These are phyloP conservation scores for Gynandropsis gynandra DNA, from an alignment of 345 rosid genomes.

Conservation along the genomic window DNA sequence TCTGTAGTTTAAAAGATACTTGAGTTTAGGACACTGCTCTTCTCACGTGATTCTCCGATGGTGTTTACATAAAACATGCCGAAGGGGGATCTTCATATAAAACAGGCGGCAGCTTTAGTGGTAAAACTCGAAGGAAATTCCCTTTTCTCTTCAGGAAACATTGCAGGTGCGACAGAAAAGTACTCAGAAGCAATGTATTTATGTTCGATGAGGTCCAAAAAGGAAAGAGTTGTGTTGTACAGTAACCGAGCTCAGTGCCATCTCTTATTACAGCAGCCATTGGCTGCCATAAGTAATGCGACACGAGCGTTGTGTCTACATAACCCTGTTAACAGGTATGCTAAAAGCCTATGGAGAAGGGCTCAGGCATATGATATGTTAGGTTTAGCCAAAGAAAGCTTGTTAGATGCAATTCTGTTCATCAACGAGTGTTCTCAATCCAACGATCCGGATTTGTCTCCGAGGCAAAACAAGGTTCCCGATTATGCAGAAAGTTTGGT, in stretches of 20 bases:
- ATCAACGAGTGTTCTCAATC: conserved; percentile 97
- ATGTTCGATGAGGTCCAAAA: conserved; percentile 91
- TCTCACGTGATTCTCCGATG: no score
- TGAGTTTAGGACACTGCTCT: no score
- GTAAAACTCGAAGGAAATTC: conserved; percentile 99
- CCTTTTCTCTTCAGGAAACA: conserved; percentile 88
- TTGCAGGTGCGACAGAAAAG: conserved; percentile 76
- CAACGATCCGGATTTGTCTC: conserved; percentile 82
- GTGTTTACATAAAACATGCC: conserved; percentile 84
- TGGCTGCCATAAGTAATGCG: conserved; percentile 88
- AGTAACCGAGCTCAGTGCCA: conserved; percentile 96
- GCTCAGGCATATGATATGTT: conserved; percentile 98
- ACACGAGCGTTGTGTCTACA: conserved; percentile 86
- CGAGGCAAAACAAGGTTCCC: conserved; percentile 96
- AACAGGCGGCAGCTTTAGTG: conserved; percentile 89
- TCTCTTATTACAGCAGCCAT: conserved; percentile 87
- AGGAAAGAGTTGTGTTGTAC: conserved; percentile 90
- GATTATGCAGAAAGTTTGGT: conserved; percentile 95
- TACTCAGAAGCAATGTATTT: conserved; percentile 86
- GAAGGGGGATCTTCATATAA: conserved; percentile 96
- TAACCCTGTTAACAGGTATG: conserved; percentile 82
- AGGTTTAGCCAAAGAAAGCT: conserved; percentile 86
- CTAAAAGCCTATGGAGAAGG: conserved; percentile 97
- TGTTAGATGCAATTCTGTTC: conserved; percentile 93
- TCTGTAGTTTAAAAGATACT: no score